These are phyloP conservation scores for Mycena metata DNA, from an alignment of 768 basidiomycete genomes.

Conservation along the genomic window DNA sequence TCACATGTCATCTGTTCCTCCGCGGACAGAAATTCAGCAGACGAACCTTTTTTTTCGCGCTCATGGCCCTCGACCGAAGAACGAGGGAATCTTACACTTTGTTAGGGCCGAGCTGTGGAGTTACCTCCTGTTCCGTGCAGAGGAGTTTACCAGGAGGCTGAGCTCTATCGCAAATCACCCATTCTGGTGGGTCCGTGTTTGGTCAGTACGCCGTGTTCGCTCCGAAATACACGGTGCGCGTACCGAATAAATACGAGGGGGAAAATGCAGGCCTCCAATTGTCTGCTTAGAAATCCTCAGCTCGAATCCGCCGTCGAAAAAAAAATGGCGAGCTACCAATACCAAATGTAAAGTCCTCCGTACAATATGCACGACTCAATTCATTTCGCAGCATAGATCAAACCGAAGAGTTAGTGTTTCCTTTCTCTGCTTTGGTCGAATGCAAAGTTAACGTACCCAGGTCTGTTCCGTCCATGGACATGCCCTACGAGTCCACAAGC, in stretches of 20 bases:
- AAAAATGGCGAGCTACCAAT: conserved; percentile 6
- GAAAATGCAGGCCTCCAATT: background rate
- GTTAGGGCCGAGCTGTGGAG: too few species aligned
- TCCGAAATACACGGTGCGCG: background rate
- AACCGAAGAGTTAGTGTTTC: conserved; percentile 7
- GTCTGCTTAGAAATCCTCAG: background rate
- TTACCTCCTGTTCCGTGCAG: background rate
- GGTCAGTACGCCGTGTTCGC: background rate
- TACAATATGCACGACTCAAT: background rate
- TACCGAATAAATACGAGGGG: conserved; percentile 17
- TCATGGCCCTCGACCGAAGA: too few species aligned
- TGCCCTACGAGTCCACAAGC: background rate
- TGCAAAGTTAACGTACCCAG: background rate
- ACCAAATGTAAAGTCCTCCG: background rate
- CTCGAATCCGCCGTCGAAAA: background rate
- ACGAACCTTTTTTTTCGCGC: too few species aligned
- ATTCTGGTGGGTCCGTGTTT: conserved; percentile 13
- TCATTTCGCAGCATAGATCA: background rate
- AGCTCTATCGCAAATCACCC: background rate
- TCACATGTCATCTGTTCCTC: background rate
- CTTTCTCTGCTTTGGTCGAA: background rate
- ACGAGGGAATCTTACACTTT: too few species aligned
- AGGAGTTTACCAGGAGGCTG: background rate
- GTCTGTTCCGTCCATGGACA: background rate
- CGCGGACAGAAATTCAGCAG: background rate